Evolutionary conservation across 805 yeast species (phyloP).

Genomic region (Zygotorulaspora danielsina): DNA sequence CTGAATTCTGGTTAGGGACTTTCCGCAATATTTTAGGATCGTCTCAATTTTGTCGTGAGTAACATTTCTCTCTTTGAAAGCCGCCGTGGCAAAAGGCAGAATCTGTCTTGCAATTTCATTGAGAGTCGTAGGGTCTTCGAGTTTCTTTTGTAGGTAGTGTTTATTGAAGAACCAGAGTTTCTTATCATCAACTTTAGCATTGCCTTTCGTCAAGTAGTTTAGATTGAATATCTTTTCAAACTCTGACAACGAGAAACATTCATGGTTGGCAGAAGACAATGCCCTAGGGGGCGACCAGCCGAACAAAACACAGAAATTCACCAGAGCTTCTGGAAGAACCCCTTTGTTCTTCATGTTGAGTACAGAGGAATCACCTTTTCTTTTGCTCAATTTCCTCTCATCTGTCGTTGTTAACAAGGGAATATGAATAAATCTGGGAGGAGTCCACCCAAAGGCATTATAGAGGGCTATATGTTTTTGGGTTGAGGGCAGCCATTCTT

Average conservation of each 20-base stretch:
- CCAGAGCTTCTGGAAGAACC: constrained; percentile 77
- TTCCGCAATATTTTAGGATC: constrained; percentile 44
- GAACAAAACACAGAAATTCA: constrained; percentile 81
- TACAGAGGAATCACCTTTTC: constrained; percentile 79
- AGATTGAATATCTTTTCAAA: constrained; percentile 55
- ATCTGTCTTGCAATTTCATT: constrained; percentile 38
- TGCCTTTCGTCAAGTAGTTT: constrained; percentile 81
- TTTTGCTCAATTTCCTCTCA: constrained; percentile 78
- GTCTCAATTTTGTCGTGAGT: constrained; percentile 35
- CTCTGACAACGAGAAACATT: constrained; percentile 48
- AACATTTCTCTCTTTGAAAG: constrained; percentile 11
- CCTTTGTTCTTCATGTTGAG: constrained; percentile 55
- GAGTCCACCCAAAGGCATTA: constrained; percentile 76
- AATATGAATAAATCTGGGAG: constrained; percentile 82
- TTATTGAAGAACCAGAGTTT: constrained; percentile 78
- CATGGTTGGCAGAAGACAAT: constrained; percentile 47
- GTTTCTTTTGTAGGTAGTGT: constrained; percentile 48
- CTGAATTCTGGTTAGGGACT: constrained; percentile 47
- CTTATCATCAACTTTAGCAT: constrained; percentile 80
- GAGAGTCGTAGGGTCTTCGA: constrained; percentile 39
- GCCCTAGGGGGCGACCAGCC: constrained; percentile 89
- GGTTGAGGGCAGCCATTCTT: constrained; percentile 95
- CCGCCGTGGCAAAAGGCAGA: constrained; percentile 16
- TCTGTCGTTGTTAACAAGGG: constrained; percentile 73
- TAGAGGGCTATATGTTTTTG: constrained; percentile 91